Percentiles rank a stretch among this genome's conserved stretches.
Evolutionary conservation across 345 rosid species (phyloP).

Genomic region (Hibiscus trionum): DNA sequence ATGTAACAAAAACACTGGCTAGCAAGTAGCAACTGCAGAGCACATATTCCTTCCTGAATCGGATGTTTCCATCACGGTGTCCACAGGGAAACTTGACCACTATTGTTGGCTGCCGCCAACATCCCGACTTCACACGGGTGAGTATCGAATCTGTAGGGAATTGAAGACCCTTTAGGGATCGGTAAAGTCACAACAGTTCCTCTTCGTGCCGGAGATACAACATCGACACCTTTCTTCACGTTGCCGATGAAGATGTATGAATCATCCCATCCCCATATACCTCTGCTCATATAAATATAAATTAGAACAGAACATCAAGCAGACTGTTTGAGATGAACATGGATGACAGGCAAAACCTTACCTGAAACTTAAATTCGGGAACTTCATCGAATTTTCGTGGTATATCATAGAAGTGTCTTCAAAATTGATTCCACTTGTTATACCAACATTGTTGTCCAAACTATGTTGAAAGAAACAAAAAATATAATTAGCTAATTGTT

Average conservation of each 20-base stretch:
- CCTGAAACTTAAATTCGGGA: constrained; percentile 36
- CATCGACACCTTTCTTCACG: constrained; percentile 53
- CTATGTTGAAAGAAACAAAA: constrained; percentile 27
- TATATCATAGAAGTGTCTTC: no score
- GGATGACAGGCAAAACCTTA: constrained; percentile 16
- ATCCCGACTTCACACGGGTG: constrained; percentile 63
- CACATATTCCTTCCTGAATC: background rate
- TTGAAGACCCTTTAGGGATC: constrained; percentile 43
- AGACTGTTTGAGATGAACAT: background rate
- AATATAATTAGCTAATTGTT: background rate
- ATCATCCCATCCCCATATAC: constrained; percentile 95
- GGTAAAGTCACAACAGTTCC: constrained; percentile 32
- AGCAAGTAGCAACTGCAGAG: background rate
- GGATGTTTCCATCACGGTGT: background rate
- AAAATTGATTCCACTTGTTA: no score
- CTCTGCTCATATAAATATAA: constrained; percentile 30
- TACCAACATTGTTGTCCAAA: constrained; percentile 30
- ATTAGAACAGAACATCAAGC: background rate
- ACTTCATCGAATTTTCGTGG: no score
- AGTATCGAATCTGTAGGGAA: constrained; percentile 60
- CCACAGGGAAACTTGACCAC: constrained; percentile 75
- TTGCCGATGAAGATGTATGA: constrained; percentile 56
- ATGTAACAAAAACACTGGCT: background rate
- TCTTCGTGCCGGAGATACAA: constrained; percentile 34
- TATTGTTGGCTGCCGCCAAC: constrained; percentile 63